These are phyloP conservation scores for Xylariaceae sp. DNA, from an alignment of 2,329 filamentous ascomycete genomes.

Conservation along the genomic window DNA sequence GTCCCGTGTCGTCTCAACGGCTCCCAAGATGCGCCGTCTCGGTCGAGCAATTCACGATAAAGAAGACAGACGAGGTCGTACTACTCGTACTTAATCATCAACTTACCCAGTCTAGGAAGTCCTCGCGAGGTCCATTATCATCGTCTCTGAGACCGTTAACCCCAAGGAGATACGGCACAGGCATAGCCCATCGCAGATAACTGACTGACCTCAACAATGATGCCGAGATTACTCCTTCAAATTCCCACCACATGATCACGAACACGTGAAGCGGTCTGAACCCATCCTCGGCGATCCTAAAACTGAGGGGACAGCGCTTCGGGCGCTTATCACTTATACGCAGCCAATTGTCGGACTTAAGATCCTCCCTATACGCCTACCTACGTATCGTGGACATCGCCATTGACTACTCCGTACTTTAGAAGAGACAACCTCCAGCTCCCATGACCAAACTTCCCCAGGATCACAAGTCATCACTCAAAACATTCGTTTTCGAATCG, in stretches of 20 bases:
- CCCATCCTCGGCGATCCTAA: neutral
- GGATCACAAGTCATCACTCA: neutral
- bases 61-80: too few species aligned
- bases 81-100: neutral
- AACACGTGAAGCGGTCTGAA: neutral
- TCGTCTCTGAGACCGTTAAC: neutral
- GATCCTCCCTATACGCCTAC: too few species aligned
- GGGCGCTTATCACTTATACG: too few species aligned
- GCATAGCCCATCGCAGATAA: neutral
- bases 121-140: neutral
- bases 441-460: neutral
- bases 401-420: too few species aligned
- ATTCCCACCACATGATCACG: neutral
- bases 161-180: neutral
- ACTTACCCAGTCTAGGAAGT: neutral
- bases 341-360: too few species aligned
- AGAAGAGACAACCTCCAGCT: too few species aligned
- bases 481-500: neutral
- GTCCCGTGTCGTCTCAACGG: too few species aligned
- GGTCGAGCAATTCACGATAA: too few species aligned
- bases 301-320: too few species aligned
- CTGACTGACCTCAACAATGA: neutral
- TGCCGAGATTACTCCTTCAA: neutral
- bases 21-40: too few species aligned
- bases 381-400: too few species aligned